These are phyloP conservation scores for Teunomyces kruisii DNA, from an alignment of 805 yeast genomes.

Conservation along the genomic window DNA sequence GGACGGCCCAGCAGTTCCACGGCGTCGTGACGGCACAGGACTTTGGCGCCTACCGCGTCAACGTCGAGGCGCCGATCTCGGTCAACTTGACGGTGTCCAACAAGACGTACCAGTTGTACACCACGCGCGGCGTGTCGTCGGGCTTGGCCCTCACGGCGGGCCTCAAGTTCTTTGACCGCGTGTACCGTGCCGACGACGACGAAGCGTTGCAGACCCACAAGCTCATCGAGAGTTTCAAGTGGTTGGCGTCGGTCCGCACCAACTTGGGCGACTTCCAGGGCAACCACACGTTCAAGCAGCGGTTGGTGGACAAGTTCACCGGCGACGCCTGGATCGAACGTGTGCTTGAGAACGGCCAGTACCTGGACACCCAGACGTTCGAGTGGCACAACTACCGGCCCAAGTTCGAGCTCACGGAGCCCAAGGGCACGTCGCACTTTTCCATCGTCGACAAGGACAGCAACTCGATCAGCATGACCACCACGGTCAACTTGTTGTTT, in stretches of 20 bases:
- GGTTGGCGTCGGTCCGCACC: slow-evolving; percentile 88
- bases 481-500: slow-evolving; percentile 81
- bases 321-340: slow-evolving; percentile 55
- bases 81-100: slow-evolving; percentile 16
- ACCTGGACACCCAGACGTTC: slow-evolving; percentile 56
- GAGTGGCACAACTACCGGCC: slow-evolving; percentile 79
- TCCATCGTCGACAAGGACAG: slow-evolving; percentile 72
- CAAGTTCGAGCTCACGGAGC: slow-evolving; percentile 70
- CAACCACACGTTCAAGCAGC: slow-evolving; percentile 24
- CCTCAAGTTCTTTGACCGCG: slow-evolving; percentile 56
- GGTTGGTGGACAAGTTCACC: slow-evolving; percentile 43
- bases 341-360: slow-evolving; percentile 43
- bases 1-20: slow-evolving; percentile 49
- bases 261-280: slow-evolving; percentile 66
- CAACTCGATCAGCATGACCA: slow-evolving; percentile 83
- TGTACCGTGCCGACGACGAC: slow-evolving; percentile 19
- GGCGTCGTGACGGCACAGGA: slow-evolving; percentile 72
- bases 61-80: slow-evolving; percentile 34
- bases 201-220: slow-evolving; percentile 54
- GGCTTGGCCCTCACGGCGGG: slow-evolving; percentile 85
- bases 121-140: slow-evolving; percentile 71
- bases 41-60: slow-evolving; percentile 59
- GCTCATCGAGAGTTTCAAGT: slow-evolving; percentile 84
- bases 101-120: slow-evolving; percentile 26
- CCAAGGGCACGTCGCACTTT: slow-evolving; percentile 89